phyloP scores from a whole-genome alignment of 768 basidiomycete species.

The Termitomyces sp. region DNA sequence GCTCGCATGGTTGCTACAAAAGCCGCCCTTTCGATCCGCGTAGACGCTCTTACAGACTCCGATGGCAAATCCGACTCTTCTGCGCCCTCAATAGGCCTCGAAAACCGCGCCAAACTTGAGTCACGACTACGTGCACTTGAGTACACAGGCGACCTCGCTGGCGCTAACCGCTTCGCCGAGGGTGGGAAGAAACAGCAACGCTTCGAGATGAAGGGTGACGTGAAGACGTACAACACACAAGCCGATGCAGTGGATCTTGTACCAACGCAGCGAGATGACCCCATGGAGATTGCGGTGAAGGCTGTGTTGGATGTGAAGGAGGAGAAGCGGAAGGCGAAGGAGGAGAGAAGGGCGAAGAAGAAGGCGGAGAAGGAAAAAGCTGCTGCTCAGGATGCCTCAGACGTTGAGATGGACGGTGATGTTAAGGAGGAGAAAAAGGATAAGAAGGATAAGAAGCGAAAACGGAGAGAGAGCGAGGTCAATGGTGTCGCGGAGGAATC shows the following conservation, averaged over 20 bases:
- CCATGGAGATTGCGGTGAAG: constrained; percentile 73
- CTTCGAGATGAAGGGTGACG: constrained; percentile 80
- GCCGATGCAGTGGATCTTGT: constrained; percentile 84
- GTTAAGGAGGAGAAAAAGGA: constrained; percentile 30
- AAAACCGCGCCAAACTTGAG: constrained; percentile 94
- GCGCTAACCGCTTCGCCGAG: constrained; percentile 64
- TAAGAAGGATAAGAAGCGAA: constrained; percentile 46
- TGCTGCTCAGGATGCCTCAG: constrained; percentile 29
- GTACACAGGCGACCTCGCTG: constrained; percentile 71
- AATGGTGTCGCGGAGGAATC: constrained; percentile 38
- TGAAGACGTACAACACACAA: constrained; percentile 81
- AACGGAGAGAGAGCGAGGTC: constrained; percentile 59
- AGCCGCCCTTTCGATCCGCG: constrained; percentile 94
- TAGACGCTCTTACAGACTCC: constrained; percentile 91
- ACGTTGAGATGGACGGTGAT: constrained; percentile 42
- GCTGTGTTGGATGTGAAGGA: constrained; percentile 81
- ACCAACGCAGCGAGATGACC: constrained; percentile 79
- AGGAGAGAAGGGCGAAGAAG: constrained; percentile 74
- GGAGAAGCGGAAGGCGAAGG: constrained; percentile 81
- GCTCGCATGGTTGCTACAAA: constrained; percentile 99
- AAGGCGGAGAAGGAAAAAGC: constrained; percentile 48
- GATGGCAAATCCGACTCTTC: constrained; percentile 84
- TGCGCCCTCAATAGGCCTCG: constrained; percentile 86
- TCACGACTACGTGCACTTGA: constrained; percentile 89
- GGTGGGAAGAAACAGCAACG: constrained; percentile 68